These are phyloP conservation scores for Crucibulum cyathiforme DNA, from an alignment of 1,284 basidiomycete genomes.

Conservation along the genomic window DNA sequence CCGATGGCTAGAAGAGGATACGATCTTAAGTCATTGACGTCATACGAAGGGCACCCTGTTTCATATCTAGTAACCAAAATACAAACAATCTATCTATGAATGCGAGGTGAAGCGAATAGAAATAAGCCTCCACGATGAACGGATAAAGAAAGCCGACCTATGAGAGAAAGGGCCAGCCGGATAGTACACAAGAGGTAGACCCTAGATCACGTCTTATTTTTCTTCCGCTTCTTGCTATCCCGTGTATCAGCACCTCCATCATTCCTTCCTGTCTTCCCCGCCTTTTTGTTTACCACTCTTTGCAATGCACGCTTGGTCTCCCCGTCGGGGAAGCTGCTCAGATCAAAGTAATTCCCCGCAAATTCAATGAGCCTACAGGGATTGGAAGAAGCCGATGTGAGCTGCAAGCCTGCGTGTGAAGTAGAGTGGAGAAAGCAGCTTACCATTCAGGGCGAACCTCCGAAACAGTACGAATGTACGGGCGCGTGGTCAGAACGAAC, in stretches of 20 bases:
- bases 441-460: constrained; percentile 92
- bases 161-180: neutral
- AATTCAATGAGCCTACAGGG: constrained; percentile 79
- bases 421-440: constrained; percentile 19
- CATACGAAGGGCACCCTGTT: too few relatives aligned
- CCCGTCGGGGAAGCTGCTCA: constrained; percentile 69
- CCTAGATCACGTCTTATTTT: constrained; percentile 5
- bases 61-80: too few relatives aligned
- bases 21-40: too few relatives aligned
- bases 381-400: neutral
- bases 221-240: constrained; percentile 34
- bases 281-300: constrained; percentile 49
- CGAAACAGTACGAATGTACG: constrained; percentile 92
- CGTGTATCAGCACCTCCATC: constrained; percentile 27
- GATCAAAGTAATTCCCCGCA: constrained; percentile 82
- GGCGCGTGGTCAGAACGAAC: constrained; percentile 91
- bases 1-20: too few relatives aligned
- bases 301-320: constrained; percentile 76
- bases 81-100: too few relatives aligned
- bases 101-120: too few relatives aligned
- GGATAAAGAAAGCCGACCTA: neutral
- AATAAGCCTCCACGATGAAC: neutral
- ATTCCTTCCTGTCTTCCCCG: constrained; percentile 31
- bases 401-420: constrained; percentile 1
- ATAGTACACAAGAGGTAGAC: neutral